Evolutionary conservation across 257 asterid species (phyloP), one percentile per base, ranked within the genome.

Genomic region (Penstemon newberryi): DNA sequence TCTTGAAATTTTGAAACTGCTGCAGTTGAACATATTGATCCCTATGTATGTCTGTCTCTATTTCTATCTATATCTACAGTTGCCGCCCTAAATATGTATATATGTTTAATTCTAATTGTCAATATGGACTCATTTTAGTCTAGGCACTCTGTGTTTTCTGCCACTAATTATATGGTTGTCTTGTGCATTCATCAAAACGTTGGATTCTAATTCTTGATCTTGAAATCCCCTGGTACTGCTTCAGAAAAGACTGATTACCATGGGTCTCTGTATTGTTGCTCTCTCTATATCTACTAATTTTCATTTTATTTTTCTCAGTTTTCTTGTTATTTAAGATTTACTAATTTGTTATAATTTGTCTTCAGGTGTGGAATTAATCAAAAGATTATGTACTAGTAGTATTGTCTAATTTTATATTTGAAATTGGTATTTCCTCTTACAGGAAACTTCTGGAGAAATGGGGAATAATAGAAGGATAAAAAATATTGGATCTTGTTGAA

Each of bases 171-270:
- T 25, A 25, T 25, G 33, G 33, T 25, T 25, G 33, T 25, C 33
- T 25, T 60, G 66, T 68, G 55, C 75, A 71, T 77, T 63, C 70
- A 63, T 73, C 37, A 45, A 7, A 53, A 63, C 63, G 65, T 71
- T 45, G 70, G 25, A 55, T 51, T 58, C 10, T 19, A 41, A 13
- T 70, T 58, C 8, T 51, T 62, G 66, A 50, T 55, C 49, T 47
- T 39, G 63, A 44, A 15, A 49, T 51, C 1, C 36, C 10, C 9
- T 59, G 54, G 53, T 65, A 69, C 40, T 56, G 41, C 46, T 49
- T 36, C 66, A 66, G 69, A 51, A 43, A 55, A 8, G 60, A 37
- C 61, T 67, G 58, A 44, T 53, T 51, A 36, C 67, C 56, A 56
- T 61, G 60, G 19, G 67, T 13, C 25, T 37, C 50, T 40, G 41